Conservation (phyloP, 148 eudicot genomes). For the Vaccinium darrowii region DNA sequence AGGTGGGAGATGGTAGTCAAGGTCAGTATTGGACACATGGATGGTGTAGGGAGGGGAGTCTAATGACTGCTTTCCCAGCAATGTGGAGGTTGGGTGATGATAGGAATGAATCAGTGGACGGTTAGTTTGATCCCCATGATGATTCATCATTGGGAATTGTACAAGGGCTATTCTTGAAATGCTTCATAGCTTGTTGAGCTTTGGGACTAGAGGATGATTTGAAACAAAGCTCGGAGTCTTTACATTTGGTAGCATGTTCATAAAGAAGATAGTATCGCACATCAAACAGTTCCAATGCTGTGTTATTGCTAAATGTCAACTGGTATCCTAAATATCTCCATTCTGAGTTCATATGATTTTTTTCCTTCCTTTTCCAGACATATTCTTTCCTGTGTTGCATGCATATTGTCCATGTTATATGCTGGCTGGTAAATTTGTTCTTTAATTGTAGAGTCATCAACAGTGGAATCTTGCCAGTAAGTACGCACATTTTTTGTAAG, state of each 20-base stretch:
- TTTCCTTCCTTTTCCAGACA: not conserved
- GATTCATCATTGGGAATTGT: too few relatives aligned
- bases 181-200: too few relatives aligned
- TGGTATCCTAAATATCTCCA: not conserved
- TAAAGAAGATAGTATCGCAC: not conserved
- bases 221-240: too few relatives aligned
- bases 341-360: not conserved
- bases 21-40: too few relatives aligned
- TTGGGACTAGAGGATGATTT: too few relatives aligned
- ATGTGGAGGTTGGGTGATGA: too few relatives aligned
- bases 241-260: not conserved
- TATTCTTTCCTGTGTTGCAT: not conserved
- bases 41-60: too few relatives aligned
- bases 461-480: not conserved
- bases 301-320: not conserved
- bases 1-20: too few relatives aligned
- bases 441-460: not conserved
- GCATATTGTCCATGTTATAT: not conserved
- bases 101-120: too few relatives aligned
- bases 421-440: not conserved
- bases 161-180: too few relatives aligned
- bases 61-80: too few relatives aligned
- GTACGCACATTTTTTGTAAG: not conserved
- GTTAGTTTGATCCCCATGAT: too few relatives aligned
- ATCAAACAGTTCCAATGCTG: not conserved